Conservation (phyloP, 78 protist species). For the Isochrysis galbana region DNA sequence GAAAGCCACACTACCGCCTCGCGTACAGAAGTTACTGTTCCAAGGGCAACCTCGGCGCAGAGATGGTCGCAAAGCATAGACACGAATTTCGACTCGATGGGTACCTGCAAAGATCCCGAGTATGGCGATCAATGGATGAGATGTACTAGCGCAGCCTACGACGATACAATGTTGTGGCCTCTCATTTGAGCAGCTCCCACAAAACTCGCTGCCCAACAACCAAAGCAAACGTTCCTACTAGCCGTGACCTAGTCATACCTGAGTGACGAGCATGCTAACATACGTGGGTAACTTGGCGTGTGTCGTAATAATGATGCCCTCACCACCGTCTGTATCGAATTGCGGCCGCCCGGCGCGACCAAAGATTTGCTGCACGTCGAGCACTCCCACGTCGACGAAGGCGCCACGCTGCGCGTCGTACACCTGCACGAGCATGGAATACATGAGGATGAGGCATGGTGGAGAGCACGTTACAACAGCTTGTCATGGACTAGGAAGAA, state of each 20-base stretch:
- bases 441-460: no score
- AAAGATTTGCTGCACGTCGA: constrained; percentile 96
- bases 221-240: no score
- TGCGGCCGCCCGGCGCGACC: constrained; percentile 99
- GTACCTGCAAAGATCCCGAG: not conserved
- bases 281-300: constrained; percentile 82
- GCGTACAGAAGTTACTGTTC: constrained; percentile 85
- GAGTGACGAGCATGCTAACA: constrained; percentile 38
- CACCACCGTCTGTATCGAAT: constrained; percentile 77
- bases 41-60: constrained; percentile 97
- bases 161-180: no score
- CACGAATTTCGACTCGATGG: constrained; percentile 31
- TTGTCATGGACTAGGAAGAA: no score
- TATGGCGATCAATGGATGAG: no score
- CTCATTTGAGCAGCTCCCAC: no score
- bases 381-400: constrained; percentile 81
- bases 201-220: no score
- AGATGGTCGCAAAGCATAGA: constrained; percentile 79
- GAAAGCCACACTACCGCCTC: constrained; percentile 95
- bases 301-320: constrained; percentile 85
- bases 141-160: no score
- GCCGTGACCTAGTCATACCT: no score
- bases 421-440: not conserved
- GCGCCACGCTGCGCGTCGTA: constrained; percentile 69
- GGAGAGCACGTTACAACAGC: no score